A percentile compares a stretch with the other conserved stretches of the same genome.
phyloP scores from a whole-genome alignment of 2,329 filamentous ascomycete species.

The Huntiella omanensis region DNA sequence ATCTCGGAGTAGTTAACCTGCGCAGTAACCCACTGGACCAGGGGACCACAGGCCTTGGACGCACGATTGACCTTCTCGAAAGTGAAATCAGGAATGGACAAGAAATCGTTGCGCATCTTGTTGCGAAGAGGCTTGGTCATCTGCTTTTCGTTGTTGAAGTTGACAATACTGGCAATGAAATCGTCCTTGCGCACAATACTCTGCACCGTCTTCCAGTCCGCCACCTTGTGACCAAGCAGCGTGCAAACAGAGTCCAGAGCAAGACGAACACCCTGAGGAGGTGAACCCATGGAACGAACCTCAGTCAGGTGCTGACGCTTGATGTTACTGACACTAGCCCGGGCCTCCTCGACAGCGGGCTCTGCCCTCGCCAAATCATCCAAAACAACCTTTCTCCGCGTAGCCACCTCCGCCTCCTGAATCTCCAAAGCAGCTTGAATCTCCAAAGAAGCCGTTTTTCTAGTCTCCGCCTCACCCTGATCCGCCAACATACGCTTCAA shows the following conservation, averaged over 20 bases:
- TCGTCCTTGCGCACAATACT: conserved; percentile 78
- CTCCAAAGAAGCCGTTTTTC: conserved; percentile 72
- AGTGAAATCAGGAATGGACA: conserved; percentile 88
- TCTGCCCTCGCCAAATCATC: conserved; percentile 79
- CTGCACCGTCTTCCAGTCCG: conserved; percentile 83
- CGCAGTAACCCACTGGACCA: conserved; percentile 92
- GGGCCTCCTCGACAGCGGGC: conserved; percentile 79
- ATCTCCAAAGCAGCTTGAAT: conserved; percentile 74
- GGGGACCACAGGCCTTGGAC: conserved; percentile 86
- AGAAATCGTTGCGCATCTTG: conserved; percentile 84
- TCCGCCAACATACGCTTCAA: conserved; percentile 93
- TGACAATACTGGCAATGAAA: conserved; percentile 94
- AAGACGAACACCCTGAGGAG: conserved; percentile 74
- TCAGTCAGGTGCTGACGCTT: conserved; percentile 94
- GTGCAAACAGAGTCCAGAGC: conserved; percentile 94
- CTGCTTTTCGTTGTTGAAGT: conserved; percentile 85
- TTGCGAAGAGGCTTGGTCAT: conserved; percentile 70
- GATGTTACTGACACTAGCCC: conserved; percentile 95
- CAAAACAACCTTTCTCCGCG: conserved; percentile 66
- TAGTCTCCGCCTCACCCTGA: conserved; percentile 82
- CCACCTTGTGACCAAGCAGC: conserved; percentile 72
- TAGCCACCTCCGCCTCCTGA: conserved; percentile 74
- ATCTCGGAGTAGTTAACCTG: conserved; percentile 98
- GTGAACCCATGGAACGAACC: conserved; percentile 91
- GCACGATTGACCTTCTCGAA: conserved; percentile 92